A percentile compares a stretch with the other conserved stretches of the same genome.
Conservation (phyloP, 2,329 filamentous ascomycete species). For the Colletotrichum chrysophilum region DNA sequence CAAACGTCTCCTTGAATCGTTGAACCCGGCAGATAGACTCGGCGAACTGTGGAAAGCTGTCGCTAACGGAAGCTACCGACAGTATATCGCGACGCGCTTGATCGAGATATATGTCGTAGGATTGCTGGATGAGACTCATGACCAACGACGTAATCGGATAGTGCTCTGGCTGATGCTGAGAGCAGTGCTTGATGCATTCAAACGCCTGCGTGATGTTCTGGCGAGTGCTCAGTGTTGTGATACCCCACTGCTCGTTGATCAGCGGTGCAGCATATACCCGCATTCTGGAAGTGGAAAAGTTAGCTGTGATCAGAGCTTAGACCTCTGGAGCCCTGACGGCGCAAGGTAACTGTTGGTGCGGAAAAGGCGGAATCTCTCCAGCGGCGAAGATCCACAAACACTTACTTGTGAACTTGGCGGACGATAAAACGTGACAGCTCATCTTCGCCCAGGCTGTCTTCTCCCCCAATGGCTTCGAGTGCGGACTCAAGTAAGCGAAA, state of each 20-base stretch:
- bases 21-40: slow-evolving; percentile 25
- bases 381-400: background rate
- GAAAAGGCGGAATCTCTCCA: background rate
- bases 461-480: slow-evolving; percentile 28
- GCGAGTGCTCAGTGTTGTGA: background rate
- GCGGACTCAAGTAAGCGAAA: slow-evolving; percentile 29
- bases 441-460: slow-evolving; percentile 18
- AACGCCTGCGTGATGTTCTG: background rate
- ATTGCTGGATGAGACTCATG: slow-evolving; percentile 19
- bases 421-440: background rate
- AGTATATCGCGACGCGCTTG: background rate
- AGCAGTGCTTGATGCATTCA: background rate
- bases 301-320: background rate
- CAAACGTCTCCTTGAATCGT: slow-evolving; percentile 28
- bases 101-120: slow-evolving; percentile 1
- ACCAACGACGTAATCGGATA: background rate
- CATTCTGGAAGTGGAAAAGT: background rate
- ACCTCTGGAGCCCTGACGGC: background rate
- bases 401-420: background rate
- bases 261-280: background rate
- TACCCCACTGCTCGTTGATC: background rate
- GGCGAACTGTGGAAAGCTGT: background rate
- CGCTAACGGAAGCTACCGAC: background rate
- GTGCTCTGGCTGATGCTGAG: background rate
- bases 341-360: background rate